Evolutionary conservation across 164 flowering plant genomes (phyloP), one percentile per base, ranked within the genome.

Genomic region (Nelumbo lutea): DNA sequence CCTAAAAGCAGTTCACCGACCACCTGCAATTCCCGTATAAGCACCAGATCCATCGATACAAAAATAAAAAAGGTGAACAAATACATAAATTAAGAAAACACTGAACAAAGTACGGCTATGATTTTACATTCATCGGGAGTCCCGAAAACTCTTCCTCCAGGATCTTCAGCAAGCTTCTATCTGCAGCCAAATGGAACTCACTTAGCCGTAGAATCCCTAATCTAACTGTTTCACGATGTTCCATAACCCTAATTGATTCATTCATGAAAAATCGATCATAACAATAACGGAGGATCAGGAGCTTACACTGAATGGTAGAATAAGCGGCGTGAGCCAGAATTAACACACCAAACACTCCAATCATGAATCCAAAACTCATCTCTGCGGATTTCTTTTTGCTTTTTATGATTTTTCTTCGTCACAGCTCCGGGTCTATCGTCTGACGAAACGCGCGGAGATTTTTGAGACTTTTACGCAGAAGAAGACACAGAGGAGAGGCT

Each of bases 81-180:
- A 64, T 39, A 50, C 2, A 70, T 38, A 68, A 14, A 11, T 44
- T 40, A 39, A 53, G n/a, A 53, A 42, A 52, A 59, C 56, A 39
- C 3, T 9, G 2, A 10, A 47, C 52, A 52, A 15, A 51, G 13
- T 0, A 4, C 3, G 0, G 58, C 40, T 10, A 14, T 43, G 10
- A 38, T 27, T 64, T 77, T 70, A 89, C 98, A 75, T 80, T 84
- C 59, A 89, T 40, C 0, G 97, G 97, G 51, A 96, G 94, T 11
- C 90, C 92, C 0, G 92, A 83, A 66, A 95, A 95, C 73, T 92
- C 92, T 69, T 92, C 97, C 71, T 95, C 97, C 65, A 82, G 79
- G 75, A 92, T 95, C 90, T 95, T 95, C 86, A 92, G 77, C 83
- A 90, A 72, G 14, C 89, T 83, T 75, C 96, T 85, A 82, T 92